These are phyloP conservation scores for Annulohypoxylon stygium DNA, from an alignment of 495 filamentous ascomycete species.

Conservation along the genomic window DNA sequence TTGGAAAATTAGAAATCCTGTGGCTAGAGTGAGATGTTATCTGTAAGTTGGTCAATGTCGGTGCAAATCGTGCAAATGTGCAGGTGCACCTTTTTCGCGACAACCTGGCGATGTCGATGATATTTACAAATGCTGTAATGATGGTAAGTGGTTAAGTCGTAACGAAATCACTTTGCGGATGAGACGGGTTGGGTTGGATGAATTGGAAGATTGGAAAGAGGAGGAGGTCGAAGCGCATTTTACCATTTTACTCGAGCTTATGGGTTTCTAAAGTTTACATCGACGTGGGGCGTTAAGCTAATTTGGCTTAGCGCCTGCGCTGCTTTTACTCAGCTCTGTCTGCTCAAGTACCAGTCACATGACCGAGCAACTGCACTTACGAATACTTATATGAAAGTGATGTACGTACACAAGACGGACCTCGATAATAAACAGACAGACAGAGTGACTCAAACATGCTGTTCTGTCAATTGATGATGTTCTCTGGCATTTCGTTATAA, in stretches of 20 bases:
- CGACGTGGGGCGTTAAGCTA: too few species aligned
- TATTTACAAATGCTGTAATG: conserved; percentile 33
- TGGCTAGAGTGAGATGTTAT: conserved; percentile 13
- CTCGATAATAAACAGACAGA: too few species aligned
- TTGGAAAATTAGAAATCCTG: conserved; percentile 17
- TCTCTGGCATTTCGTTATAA: too few species aligned
- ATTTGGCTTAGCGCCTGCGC: too few species aligned
- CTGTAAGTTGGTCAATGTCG: conserved; percentile 19
- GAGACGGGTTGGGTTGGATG: conserved; percentile 3
- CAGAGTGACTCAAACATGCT: too few species aligned
- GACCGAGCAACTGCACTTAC: too few species aligned
- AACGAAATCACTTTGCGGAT: background rate
- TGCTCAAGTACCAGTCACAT: too few species aligned
- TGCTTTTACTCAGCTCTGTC: too few species aligned
- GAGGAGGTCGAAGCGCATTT: conserved; percentile 31
- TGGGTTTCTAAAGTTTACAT: conserved; percentile 1
- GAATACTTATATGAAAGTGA: too few species aligned
- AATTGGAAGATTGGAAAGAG: conserved; percentile 11
- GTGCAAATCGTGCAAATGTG: background rate
- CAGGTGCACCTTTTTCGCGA: conserved; percentile 3
- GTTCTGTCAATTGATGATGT: too few species aligned
- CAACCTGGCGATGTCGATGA: conserved; percentile 28
- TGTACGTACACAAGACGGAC: too few species aligned
- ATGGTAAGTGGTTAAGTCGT: conserved; percentile 30
- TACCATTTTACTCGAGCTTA: conserved; percentile 12